Evolutionary conservation across 257 asterid genomes (phyloP).

Genomic region (Salvia rosmarinus): DNA sequence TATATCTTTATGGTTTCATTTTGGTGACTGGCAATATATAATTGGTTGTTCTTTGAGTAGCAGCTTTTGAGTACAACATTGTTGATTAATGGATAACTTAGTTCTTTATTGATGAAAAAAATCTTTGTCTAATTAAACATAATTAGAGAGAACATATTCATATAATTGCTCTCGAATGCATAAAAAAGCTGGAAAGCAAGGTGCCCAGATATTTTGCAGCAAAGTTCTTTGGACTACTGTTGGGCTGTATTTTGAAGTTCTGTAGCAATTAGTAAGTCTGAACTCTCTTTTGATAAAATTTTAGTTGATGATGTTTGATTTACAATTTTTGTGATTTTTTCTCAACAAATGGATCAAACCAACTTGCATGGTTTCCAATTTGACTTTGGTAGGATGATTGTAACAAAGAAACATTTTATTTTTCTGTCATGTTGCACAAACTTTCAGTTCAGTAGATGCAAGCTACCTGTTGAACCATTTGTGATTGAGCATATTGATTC

Average conservation of each 20-base stretch:
- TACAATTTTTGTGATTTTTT: not conserved
- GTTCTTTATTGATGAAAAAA: not conserved
- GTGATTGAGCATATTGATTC: constrained; percentile 2
- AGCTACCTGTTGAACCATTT: not conserved
- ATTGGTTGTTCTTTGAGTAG: not conserved
- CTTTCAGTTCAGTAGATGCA: constrained; percentile 4
- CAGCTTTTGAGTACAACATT: not conserved
- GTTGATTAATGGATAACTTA: not conserved
- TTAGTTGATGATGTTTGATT: constrained; percentile 9
- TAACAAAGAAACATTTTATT: not conserved
- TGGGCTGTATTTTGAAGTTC: not conserved
- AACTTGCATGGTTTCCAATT: not conserved
- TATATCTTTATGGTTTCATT: not conserved
- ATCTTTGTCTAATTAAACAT: not conserved
- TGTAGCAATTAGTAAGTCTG: too few species aligned
- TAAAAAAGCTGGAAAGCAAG: not conserved
- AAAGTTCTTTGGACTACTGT: not conserved
- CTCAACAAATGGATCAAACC: not conserved
- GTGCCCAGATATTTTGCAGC: constrained; percentile 2
- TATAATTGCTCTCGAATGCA: not conserved
- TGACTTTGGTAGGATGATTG: not conserved
- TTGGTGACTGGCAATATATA: not conserved
- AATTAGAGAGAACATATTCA: not conserved
- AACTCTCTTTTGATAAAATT: not conserved
- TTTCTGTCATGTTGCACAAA: not conserved